Evolutionary conservation across 441 rosid species (phyloP), one percentile per base, ranked within the genome.

Genomic region (Viola pubescens): DNA sequence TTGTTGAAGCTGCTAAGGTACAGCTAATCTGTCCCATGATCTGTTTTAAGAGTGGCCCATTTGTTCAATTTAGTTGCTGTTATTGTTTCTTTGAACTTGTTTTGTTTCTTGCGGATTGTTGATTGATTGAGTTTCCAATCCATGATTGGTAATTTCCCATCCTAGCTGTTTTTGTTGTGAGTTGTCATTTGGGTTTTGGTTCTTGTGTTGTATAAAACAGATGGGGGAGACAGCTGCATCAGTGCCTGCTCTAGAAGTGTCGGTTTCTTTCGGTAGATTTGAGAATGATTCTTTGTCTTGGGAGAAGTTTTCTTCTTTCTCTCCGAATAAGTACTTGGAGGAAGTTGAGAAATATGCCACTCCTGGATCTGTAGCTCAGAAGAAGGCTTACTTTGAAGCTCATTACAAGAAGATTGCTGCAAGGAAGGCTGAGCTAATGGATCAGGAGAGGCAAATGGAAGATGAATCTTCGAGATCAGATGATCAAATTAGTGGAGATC

Each of bases 261-360:
- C 98, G 46, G 84, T 89, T 59, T 94, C 98, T 13, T 89, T 94
- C 53, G 98, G 98, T 51, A 86, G 88, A 77, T 94, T 88, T 81
- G 95, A 86, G 74, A 89, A 77, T 62, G 98, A 94, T 81, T 81
- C 97, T 37, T 82, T 89, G 60, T 89, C 98, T 34, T 94, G 98
- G 98, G 98, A 88, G 75, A 94, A 78, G 72, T 88, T 90, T 83
- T 94, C 98, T 0, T 72, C 98, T 65, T 94, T 94, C 76, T 86
- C 97, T 9, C 89, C 87, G 11, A 94, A 94, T 64, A 94, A 94
- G 87, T 89, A 94, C 73, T 63, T 89, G 79, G 98, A 94, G 76
- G 98, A 89, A 74, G 96, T 89, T 39, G 98, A 79, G 63, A 94
- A 88, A 77, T 94, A 88, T 77, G 96, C 98, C 11, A 83, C 97